phyloP scores from a whole-genome alignment of 2,329 filamentous ascomycete genomes.

The Epichloe festucae region DNA sequence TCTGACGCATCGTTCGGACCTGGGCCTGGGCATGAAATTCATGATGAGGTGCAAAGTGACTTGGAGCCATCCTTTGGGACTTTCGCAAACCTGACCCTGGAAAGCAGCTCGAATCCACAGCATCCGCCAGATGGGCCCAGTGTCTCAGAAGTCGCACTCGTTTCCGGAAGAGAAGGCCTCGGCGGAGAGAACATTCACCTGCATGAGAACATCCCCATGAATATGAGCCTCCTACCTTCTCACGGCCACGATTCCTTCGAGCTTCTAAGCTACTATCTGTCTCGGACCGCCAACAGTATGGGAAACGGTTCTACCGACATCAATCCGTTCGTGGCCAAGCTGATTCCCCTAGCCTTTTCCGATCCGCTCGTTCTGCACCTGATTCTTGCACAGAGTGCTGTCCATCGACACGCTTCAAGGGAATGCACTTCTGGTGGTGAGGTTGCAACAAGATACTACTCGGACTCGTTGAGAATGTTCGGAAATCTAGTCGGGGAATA shows the following conservation, averaged over 20 bases:
- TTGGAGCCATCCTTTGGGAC: neutral
- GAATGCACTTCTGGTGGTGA: conserved; percentile 15
- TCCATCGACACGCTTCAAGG: conserved; percentile 23
- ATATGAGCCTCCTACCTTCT: conserved; percentile 18
- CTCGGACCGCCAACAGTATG: conserved; percentile 32
- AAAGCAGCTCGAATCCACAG: neutral
- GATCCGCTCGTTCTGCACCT: conserved; percentile 32
- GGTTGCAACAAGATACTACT: conserved; percentile 23
- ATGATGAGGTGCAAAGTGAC: neutral
- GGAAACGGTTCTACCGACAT: conserved; percentile 32
- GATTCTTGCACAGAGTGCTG: conserved; percentile 31
- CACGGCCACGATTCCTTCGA: conserved; percentile 26
- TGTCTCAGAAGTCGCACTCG: neutral
- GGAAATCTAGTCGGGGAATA: conserved; percentile 22
- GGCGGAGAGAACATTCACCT: neutral
- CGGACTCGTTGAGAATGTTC: conserved; percentile 23
- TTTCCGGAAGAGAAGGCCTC: conserved; percentile 4
- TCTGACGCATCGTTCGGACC: neutral
- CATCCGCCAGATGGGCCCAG: neutral
- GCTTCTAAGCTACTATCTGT: conserved; percentile 31
- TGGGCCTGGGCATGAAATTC: neutral
- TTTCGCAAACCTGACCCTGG: neutral
- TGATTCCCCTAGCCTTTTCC: conserved; percentile 32
- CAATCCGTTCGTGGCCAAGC: conserved; percentile 32
- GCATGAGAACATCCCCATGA: conserved; percentile 11